These are phyloP conservation scores for Fusarium sp. DNA, from an alignment of 2,329 filamentous ascomycete species.

Conservation along the genomic window DNA sequence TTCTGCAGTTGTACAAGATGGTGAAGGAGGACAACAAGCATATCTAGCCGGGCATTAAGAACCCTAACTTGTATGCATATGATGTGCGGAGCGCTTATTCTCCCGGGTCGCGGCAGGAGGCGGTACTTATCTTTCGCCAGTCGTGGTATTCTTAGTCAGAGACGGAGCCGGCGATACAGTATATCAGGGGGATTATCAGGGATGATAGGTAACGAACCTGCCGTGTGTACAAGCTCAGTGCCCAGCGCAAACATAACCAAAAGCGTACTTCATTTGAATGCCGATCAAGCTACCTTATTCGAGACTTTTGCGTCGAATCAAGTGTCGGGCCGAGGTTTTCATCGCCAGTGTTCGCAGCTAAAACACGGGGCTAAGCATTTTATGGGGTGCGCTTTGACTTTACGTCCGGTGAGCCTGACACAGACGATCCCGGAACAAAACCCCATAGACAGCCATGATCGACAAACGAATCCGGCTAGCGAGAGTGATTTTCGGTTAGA, in stretches of 20 bases:
- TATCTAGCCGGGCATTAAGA: slow-evolving; percentile 10
- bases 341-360: neutral
- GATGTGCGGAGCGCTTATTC: neutral
- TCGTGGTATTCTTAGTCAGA: slow-evolving; percentile 22
- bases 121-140: slow-evolving; percentile 8
- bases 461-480: neutral
- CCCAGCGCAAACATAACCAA: neutral
- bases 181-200: neutral
- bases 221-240: rapidly evolving
- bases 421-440: neutral
- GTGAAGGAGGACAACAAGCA: neutral
- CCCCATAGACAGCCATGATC: neutral
- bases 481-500: neutral
- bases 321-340: neutral
- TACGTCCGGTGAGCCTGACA: neutral
- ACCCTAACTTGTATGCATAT: slow-evolving; percentile 1
- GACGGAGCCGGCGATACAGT: slow-evolving; percentile 1
- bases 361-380: neutral
- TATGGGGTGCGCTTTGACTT: neutral
- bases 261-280: neutral
- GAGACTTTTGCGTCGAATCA: no score
- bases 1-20: neutral
- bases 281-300: neutral
- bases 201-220: neutral
- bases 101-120: slow-evolving; percentile 2